Base-by-base conservation (phyloP, 768 basidiomycete species). In the Calocybe gangraenosa region DNA sequence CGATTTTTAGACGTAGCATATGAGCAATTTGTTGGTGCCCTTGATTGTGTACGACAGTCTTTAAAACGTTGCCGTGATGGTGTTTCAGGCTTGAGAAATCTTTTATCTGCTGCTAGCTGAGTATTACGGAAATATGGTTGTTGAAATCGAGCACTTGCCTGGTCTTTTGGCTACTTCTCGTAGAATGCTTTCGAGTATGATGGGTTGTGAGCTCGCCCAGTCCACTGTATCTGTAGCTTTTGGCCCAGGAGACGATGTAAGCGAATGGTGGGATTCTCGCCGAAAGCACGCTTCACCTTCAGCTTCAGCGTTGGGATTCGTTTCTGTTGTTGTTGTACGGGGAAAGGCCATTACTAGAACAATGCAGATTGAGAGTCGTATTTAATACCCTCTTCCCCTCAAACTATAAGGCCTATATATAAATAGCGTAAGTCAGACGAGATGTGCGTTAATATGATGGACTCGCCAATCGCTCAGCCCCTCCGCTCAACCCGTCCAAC, bases 131-230 rank as follows among this genome's bases (percentile, higher is more conserved):
- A 22, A 17, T 3, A 14, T 17, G 2, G 30, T n/a, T n/a, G 17
- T 35, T 35, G 15, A 8, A 20, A 39, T 21, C 0, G 10, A 6
- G 14, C 23, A 10, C 48, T 42, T 7, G 50, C 52, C 45, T 38
- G 48, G 42, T 21, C 14, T 35, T 37, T 42, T 53, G 2, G 23
- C 37, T 7, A 23, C 42, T 30, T 45, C 46, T 11, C 43, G 31
- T 4, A 50, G 30, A 33, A 50, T 41, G 41, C 25, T 47, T 42
- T 47, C 43, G 3, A 53, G 42, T 40, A 38, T 42, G 15, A 42
- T 22, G 3, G 52, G 49, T 28, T 53, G 52, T 6, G 52, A 40
- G 17, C 19, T 47, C 3, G 46, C 43, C 52, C 52, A 53, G 32
- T 45, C 48, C 17, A 53, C 46, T 9, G 18, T 34, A 31, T 53